These are phyloP conservation scores for Phytopythium kandeliae DNA, from an alignment of 352 stramenopile species.

Conservation along the genomic window DNA sequence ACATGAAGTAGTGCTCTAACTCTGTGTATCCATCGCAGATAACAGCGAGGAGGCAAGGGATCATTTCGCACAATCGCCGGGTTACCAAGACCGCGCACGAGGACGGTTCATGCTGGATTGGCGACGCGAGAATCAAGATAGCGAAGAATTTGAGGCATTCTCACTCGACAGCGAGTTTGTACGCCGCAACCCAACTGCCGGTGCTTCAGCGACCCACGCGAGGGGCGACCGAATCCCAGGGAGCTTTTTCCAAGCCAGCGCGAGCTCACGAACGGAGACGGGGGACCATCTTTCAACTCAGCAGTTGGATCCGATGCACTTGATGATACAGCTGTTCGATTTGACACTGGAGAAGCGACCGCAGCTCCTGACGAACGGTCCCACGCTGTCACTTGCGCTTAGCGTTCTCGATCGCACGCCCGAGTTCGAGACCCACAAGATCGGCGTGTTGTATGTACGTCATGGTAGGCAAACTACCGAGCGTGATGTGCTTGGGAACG, in stretches of 20 bases:
- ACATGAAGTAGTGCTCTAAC: neutral
- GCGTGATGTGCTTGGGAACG: constrained; percentile 61
- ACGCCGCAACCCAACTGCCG: neutral
- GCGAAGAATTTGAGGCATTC: constrained; percentile 21
- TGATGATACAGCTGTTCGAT: constrained; percentile 86
- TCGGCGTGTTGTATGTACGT: constrained; percentile 73
- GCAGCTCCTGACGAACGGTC: constrained; percentile 51
- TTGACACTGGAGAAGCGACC: constrained; percentile 45
- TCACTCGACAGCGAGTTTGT: constrained; percentile 16
- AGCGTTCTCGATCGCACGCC: constrained; percentile 78
- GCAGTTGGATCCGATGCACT: constrained; percentile 32
- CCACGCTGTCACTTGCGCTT: constrained; percentile 49
- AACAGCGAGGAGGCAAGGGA: neutral
- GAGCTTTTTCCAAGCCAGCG: constrained; percentile 1
- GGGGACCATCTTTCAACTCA: neutral
- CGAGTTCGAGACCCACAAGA: constrained; percentile 83
- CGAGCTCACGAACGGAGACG: neutral
- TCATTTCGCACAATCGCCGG: neutral
- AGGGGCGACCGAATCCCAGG: neutral
- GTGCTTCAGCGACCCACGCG: neutral
- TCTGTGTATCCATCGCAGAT: neutral
- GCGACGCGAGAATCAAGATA: neutral
- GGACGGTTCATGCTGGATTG: neutral
- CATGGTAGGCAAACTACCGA: constrained; percentile 53
- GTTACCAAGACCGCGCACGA: neutral